Percentiles rank a stretch among this genome's conserved stretches.
These are phyloP conservation scores for Psilocybe azurescens DNA, from an alignment of 768 basidiomycete species.

Conservation along the genomic window DNA sequence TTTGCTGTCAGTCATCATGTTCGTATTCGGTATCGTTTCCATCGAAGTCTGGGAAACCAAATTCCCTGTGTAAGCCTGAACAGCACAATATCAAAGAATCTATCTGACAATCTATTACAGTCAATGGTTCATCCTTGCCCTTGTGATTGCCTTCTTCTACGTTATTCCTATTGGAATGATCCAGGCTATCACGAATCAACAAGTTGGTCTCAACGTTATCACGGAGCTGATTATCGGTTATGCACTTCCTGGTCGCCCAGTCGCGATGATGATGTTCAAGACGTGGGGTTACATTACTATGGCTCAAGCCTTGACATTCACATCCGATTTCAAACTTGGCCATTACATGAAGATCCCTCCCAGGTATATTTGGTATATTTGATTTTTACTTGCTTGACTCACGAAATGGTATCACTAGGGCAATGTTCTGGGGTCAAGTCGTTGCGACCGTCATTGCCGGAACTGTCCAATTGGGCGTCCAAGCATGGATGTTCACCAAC, in stretches of 20 bases:
- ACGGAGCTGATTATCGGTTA: conserved; percentile 86
- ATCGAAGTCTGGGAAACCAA: conserved; percentile 76
- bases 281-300: conserved; percentile 79
- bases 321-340: conserved; percentile 80
- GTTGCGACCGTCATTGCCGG: conserved; percentile 71
- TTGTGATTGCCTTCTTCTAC: conserved; percentile 70
- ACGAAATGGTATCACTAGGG: conserved; percentile 15
- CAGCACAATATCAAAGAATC: neutral
- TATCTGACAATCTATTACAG: conserved; percentile 18
- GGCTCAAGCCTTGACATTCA: conserved; percentile 71
- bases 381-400: neutral
- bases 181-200: conserved; percentile 80
- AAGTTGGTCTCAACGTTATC: conserved; percentile 76
- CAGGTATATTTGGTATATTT: conserved; percentile 30
- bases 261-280: conserved; percentile 90
- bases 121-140: conserved; percentile 67
- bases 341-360: conserved; percentile 83
- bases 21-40: conserved; percentile 68
- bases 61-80: conserved; percentile 67
- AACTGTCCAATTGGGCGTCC: conserved; percentile 77
- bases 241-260: conserved; percentile 73
- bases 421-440: conserved; percentile 77
- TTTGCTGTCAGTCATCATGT: conserved; percentile 54
- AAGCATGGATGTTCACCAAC: conserved; percentile 78
- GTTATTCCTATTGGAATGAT: conserved; percentile 74